phyloP scores from a whole-genome alignment of 495 filamentous ascomycete species.

The Neurospora sp. region DNA sequence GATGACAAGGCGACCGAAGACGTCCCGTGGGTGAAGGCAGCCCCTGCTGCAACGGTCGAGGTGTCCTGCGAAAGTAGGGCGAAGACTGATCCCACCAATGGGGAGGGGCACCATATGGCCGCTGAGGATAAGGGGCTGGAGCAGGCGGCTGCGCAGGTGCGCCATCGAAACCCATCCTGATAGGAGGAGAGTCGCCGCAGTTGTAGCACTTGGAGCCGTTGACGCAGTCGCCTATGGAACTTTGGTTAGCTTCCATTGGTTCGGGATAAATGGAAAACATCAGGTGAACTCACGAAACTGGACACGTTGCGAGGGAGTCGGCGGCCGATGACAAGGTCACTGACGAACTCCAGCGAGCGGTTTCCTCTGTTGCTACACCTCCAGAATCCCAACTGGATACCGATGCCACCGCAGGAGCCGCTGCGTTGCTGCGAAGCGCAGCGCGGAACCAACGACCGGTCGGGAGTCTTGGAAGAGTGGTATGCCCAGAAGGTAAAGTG shows the following conservation, averaged over 20 bases:
- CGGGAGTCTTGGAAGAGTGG: too few species aligned
- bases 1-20: background rate
- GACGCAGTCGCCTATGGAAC: background rate
- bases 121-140: constrained; percentile 21
- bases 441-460: too few species aligned
- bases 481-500: too few species aligned
- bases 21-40: background rate
- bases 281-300: background rate
- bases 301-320: too few species aligned
- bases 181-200: constrained; percentile 1
- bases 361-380: too few species aligned
- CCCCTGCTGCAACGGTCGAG: background rate
- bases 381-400: background rate
- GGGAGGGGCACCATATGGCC: constrained; percentile 6
- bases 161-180: constrained; percentile 47
- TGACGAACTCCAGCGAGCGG: too few species aligned
- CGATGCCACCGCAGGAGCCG: background rate
- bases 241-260: background rate
- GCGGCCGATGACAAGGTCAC: too few species aligned
- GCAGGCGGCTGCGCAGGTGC: constrained; percentile 24
- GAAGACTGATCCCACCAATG: background rate
- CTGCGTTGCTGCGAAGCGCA: too few species aligned
- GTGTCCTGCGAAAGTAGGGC: background rate
- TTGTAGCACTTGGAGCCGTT: background rate
- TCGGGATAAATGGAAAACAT: background rate